Conservation (phyloP, 2,329 filamentous ascomycete species). For the Nectriaceae sp. region DNA sequence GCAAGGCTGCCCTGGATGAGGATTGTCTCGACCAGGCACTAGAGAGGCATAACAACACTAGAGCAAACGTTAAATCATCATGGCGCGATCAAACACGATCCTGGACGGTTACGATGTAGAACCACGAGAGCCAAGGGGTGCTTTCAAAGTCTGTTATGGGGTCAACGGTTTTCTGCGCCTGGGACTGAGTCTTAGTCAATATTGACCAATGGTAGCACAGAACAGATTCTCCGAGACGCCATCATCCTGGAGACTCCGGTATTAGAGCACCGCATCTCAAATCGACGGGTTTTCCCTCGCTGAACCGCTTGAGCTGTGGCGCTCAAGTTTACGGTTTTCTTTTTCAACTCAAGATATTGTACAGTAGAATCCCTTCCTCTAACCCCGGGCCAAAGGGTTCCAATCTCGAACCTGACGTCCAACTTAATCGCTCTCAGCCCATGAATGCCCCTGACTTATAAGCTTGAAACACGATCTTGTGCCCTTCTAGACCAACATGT, state of each 20-base stretch:
- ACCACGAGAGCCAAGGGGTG: too few relatives aligned
- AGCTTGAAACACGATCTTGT: neutral
- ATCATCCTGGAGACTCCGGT: neutral
- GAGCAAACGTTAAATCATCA: too few relatives aligned
- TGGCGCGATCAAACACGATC: too few relatives aligned
- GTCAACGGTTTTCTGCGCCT: conserved; percentile 19
- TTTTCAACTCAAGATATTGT: too few relatives aligned
- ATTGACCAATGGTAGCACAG: conserved; percentile 6
- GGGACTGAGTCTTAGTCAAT: conserved; percentile 5
- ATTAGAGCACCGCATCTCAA: neutral
- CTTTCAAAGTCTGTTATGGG: conserved; percentile 15
- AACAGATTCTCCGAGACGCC: conserved; percentile 1
- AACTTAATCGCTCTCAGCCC: too few relatives aligned
- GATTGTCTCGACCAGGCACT: too few relatives aligned
- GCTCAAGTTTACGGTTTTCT: neutral
- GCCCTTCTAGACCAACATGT: neutral
- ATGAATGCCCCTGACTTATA: neutral
- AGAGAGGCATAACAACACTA: too few relatives aligned
- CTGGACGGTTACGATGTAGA: too few relatives aligned
- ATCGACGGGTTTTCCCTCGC: neutral
- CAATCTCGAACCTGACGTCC: too few relatives aligned
- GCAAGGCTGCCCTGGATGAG: too few relatives aligned
- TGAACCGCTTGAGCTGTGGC: neutral
- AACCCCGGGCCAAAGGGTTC: too few relatives aligned
- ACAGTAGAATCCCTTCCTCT: too few relatives aligned